These are phyloP conservation scores for Meyerozyma athensensis DNA, from an alignment of 1,139 yeast species.

Conservation along the genomic window DNA sequence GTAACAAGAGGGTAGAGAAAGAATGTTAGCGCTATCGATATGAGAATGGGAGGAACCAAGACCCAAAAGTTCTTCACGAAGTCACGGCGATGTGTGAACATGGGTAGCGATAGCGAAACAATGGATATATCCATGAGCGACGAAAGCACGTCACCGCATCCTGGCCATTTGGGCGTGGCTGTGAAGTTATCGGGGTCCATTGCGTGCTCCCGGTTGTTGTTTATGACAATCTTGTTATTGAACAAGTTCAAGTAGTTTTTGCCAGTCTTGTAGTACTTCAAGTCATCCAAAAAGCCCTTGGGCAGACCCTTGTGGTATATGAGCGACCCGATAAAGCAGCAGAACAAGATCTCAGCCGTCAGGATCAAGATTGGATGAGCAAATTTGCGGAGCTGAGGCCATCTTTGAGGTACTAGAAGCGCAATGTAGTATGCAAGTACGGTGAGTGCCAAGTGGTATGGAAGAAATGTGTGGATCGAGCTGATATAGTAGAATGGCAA, in stretches of 20 bases:
- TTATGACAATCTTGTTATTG: conserved; percentile 28
- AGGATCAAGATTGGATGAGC: conserved; percentile 71
- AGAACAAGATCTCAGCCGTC: conserved; percentile 56
- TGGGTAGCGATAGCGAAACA: conserved; percentile 70
- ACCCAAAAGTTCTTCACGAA: conserved; percentile 54
- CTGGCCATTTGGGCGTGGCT: conserved; percentile 54
- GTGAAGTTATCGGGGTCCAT: conserved; percentile 20
- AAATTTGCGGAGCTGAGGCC: conserved; percentile 45
- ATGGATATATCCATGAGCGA: conserved; percentile 73
- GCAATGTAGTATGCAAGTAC: conserved; percentile 53
- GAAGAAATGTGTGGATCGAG: conserved; percentile 49
- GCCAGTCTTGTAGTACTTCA: conserved; percentile 63
- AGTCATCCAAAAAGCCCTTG: conserved; percentile 43
- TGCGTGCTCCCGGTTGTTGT: conserved; percentile 21
- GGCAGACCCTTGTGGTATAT: conserved; percentile 44
- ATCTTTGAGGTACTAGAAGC: conserved; percentile 42
- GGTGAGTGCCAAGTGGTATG: conserved; percentile 59
- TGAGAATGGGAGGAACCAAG: conserved; percentile 56
- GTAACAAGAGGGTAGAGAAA: conserved; percentile 69
- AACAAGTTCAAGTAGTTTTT: conserved; percentile 59
- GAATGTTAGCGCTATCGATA: conserved; percentile 54
- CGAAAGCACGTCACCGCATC: conserved; percentile 72
- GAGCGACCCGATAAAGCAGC: conserved; percentile 56
- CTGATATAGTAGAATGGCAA: conserved; percentile 48
- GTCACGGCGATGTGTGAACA: conserved; percentile 70